These are phyloP conservation scores for Arctostaphylos glauca DNA, from an alignment of 148 eudicot genomes.

Conservation along the genomic window DNA sequence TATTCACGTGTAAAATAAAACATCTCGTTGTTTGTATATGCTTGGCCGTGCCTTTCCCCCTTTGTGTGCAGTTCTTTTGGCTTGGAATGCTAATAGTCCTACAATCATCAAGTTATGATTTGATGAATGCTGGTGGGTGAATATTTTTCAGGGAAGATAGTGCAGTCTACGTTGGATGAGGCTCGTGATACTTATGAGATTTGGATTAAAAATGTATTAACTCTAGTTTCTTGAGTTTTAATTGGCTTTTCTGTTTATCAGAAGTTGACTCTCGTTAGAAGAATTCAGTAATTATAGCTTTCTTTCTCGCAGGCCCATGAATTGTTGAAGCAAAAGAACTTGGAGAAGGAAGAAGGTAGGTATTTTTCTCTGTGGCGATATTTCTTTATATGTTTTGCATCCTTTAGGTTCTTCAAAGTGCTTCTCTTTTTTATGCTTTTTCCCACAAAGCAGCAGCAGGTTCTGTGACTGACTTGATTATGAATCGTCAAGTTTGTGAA, in stretches of 20 bases:
- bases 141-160: conserved; percentile 71
- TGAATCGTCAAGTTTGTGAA: conserved; percentile 32
- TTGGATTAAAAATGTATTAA: conserved; percentile 73
- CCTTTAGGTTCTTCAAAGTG: conserved; percentile 1
- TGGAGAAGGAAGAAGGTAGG: conserved; percentile 68
- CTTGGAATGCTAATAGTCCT: not conserved
- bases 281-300: not conserved
- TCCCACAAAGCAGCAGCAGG: conserved; percentile 22
- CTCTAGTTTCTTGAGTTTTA: conserved; percentile 17
- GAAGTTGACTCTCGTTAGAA: conserved; percentile 17
- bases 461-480: conserved; percentile 22
- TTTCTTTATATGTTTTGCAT: not conserved
- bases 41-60: not conserved
- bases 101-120: not conserved
- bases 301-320: conserved; percentile 72
- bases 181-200: conserved; percentile 67
- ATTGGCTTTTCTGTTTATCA: conserved; percentile 15
- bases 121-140: conserved; percentile 9
- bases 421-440: not conserved
- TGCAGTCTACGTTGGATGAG: conserved; percentile 83
- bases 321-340: conserved; percentile 55
- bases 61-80: not conserved
- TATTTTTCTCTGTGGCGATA: not conserved
- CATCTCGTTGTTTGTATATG: not conserved
- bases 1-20: not conserved